Base-by-base conservation (phyloP, 306 rosid genomes). In the Quercus berberidifolia region DNA sequence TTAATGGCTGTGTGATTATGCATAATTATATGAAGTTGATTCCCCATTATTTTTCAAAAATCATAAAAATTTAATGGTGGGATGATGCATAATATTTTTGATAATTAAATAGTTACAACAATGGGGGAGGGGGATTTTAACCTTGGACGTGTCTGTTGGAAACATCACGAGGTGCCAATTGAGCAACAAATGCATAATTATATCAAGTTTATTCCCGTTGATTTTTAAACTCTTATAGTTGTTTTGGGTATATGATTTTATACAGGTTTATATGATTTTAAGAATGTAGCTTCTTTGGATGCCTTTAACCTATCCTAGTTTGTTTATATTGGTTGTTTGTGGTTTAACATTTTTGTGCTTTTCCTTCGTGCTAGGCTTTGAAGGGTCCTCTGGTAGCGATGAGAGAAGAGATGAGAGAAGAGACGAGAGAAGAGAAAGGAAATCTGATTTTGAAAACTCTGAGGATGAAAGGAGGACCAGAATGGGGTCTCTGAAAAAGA, bases 401-500 rank as follows among this genome's bases (percentile, higher is more conserved):
- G 99, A 93, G 88, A 91, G 84, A 74, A 88, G 88, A 62, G 99
- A 95, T 0, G 43, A 35, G 43, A 35, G 46, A 38, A 90, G 92
- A 78, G 99, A 95, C 28, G 99, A 93, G 88, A 91, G 84, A 74
- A 88, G 88, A 62, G 99, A 95, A 46, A 84, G 98, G 80, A 92
- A 86, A 86, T 95, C 98, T 75, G 99, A 95, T 73, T 95, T 95
- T 73, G 97, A 95, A 74, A 90, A 92, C 79, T 91, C 99, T 2
- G 98, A 94, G 88, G 99, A 94, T 79, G 99, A 94, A 69, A 89
- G 99, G 77, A 90, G 91, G 79, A 86, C 94, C 18, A 91, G 97
- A 82, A 95, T 91, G 18, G 99, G 99, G 17, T 91, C 97, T 78
- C 80, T 95, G 5, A 95, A 93, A 85, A 95, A 93, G 97, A 95